Percentiles rank a stretch among this genome's conserved stretches.
Evolutionary conservation across 2,329 filamentous ascomycete genomes (phyloP).

Genomic region (Cordyceps cateniannulata): DNA sequence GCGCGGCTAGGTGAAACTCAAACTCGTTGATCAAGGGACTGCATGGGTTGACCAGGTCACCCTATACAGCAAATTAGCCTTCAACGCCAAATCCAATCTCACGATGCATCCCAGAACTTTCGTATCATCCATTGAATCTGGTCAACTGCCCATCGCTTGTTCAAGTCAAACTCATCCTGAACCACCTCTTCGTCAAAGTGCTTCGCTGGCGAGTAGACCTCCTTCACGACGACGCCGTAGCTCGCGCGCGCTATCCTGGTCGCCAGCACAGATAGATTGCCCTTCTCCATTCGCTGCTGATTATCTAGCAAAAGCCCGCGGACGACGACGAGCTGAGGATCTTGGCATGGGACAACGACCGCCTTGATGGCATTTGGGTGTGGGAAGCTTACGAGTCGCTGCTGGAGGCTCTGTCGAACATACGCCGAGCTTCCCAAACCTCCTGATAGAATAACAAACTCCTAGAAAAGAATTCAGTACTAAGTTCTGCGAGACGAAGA

Average conservation of each 20-base stretch:
- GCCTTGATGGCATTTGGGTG: conserved; percentile 31
- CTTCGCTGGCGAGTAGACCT: conserved; percentile 28
- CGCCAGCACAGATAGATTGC: conserved; percentile 34
- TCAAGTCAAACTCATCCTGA: conserved; percentile 26
- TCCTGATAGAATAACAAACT: conserved; percentile 38
- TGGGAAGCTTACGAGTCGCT: conserved; percentile 25
- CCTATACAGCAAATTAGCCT: too few species aligned
- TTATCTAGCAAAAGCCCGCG: conserved; percentile 46
- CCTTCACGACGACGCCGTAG: conserved; percentile 34
- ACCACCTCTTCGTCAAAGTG: conserved; percentile 31
- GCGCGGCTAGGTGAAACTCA: conserved; percentile 26
- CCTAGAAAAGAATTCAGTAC: conserved; percentile 21
- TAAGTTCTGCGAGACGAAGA: neutral
- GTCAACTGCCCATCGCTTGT: conserved; percentile 32
- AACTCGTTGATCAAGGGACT: conserved; percentile 27
- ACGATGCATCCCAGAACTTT: too few species aligned
- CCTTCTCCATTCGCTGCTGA: conserved; percentile 39
- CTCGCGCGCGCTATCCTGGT: conserved; percentile 35
- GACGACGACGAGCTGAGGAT: conserved; percentile 49
- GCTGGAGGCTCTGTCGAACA: conserved; percentile 35
- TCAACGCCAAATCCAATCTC: too few species aligned
- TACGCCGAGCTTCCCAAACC: conserved; percentile 41
- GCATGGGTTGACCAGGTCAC: conserved; percentile 32
- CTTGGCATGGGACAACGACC: conserved; percentile 37
- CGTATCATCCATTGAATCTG: conserved; percentile 38